Percentiles rank a stretch among this genome's conserved stretches.
Conservation (phyloP, 768 basidiomycete genomes). For the Auricularia sp. region DNA sequence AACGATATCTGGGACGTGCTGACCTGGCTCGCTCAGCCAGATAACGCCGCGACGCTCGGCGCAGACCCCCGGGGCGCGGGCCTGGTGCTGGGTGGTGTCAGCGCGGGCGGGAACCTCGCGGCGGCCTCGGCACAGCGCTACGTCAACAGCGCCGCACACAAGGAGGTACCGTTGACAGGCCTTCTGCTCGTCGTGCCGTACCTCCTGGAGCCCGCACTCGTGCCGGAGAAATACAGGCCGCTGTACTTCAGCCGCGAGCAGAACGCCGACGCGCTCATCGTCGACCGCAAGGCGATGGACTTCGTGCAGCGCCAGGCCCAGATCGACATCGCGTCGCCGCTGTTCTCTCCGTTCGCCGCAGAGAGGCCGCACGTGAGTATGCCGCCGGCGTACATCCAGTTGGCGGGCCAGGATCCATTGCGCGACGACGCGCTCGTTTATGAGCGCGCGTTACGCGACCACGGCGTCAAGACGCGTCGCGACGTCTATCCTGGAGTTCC, state of each 20-base stretch:
- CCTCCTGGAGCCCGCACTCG: constrained; percentile 12
- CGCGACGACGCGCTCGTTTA: constrained; percentile 21
- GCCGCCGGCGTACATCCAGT: constrained; percentile 16
- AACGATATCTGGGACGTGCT: constrained; percentile 17
- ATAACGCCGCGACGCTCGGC: no score
- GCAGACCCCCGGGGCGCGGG: no score
- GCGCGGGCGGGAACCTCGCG: no score
- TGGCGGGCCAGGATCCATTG: constrained; percentile 16
- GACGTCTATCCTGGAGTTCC: constrained; percentile 18
- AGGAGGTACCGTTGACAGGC: constrained; percentile 11
- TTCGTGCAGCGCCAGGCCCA: neutral
- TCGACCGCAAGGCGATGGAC: constrained; percentile 2
- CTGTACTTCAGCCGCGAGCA: constrained; percentile 15
- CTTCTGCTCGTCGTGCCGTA: constrained; percentile 14
- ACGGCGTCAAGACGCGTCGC: constrained; percentile 14
- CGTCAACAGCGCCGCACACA: no score
- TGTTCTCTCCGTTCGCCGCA: constrained; percentile 7
- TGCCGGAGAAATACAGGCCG: constrained; percentile 14
- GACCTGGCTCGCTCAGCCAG: constrained; percentile 10
- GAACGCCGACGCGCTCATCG: constrained; percentile 12
- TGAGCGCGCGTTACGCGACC: constrained; percentile 14
- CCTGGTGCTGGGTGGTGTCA: no score
- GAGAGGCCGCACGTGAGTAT: constrained; percentile 11
- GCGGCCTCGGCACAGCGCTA: no score
- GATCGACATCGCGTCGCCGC: constrained; percentile 10